Base-by-base conservation (phyloP, 352 stramenopile genomes). In the Globisporangium radiosum region DNA sequence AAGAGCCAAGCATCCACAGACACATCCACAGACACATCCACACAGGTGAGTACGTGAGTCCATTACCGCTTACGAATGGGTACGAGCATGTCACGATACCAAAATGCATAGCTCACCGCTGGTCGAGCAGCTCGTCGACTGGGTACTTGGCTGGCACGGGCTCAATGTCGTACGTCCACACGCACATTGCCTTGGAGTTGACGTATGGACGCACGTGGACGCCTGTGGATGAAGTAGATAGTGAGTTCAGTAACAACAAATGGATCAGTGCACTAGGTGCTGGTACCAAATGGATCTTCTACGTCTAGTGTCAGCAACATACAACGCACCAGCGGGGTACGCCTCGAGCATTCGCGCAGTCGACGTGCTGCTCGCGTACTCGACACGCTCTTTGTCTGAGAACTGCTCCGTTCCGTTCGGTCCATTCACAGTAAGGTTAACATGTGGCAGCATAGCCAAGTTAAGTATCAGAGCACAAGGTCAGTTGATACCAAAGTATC, bases 91-190 rank as follows among this genome's bases (percentile, higher is more conserved):
- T 45, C 40, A 45, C 7, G 40, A 45, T 19, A 19, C 17, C 11
- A 54, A 33, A 68, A 45, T 5, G 1, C 19, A 44, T 2, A 48
- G 14, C 70, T 17, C 52, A 89, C 78, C 73, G 75, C 17, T 63
- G 64, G 47, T 92, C 79, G 7, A 92, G 52, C 1, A 77, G 60
- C 33, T 86, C 76, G 64, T 89, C 74, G 38, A 92, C 70, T 0
- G 81, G 81, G 52, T 90, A 92, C 39, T 82, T 69, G 0, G 72
- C 66, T 7, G 71, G 56, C 39, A 89, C 81, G 11, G 77, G 64
- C 25, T 88, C 73, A 13, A 82, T 85, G 56, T 89, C 81, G 60
- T 87, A 92, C 33, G 81, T 89, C 81, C 81, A 92, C 14, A 92
- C 78, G 10, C 65, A 71, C 79, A 92, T 87, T 68, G 87, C 75